phyloP scores from a whole-genome alignment of 2,329 filamentous ascomycete genomes.

The Coniochaeta pulveracea region DNA sequence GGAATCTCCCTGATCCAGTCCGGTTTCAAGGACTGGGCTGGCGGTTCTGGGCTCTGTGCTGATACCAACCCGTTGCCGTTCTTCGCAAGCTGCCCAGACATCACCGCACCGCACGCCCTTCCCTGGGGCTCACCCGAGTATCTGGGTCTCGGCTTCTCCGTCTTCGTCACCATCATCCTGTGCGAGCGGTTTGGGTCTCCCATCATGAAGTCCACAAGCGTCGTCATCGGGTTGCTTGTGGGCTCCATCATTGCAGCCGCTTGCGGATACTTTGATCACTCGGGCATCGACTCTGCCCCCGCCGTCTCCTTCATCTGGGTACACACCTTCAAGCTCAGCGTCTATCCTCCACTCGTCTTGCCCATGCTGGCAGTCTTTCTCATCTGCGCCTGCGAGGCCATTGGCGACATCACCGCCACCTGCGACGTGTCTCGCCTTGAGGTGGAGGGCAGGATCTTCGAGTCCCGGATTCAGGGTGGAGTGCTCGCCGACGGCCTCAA shows the following conservation, averaged over 20 bases:
- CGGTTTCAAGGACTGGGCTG: constrained; percentile 70
- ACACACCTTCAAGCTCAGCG: constrained; percentile 58
- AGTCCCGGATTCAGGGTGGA: constrained; percentile 69
- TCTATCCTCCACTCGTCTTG: constrained; percentile 65
- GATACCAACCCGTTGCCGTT: constrained; percentile 36
- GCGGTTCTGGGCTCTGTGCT: constrained; percentile 53
- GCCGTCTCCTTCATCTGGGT: constrained; percentile 70
- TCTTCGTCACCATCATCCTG: constrained; percentile 68
- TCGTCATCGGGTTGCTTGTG: constrained; percentile 61
- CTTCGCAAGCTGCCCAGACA: constrained; percentile 54
- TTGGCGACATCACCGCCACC: constrained; percentile 70
- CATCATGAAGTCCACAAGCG: constrained; percentile 72
- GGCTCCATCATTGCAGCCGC: constrained; percentile 73
- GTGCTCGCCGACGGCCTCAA: constrained; percentile 69
- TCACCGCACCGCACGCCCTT: constrained; percentile 57
- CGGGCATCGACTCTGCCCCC: constrained; percentile 60
- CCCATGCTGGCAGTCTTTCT: constrained; percentile 60
- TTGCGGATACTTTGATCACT: constrained; percentile 65
- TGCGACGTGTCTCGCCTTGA: constrained; percentile 71
- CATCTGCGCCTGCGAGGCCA: constrained; percentile 67
- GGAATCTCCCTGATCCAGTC: constrained; percentile 61
- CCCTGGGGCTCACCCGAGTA: constrained; percentile 73
- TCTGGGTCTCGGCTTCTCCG: constrained; percentile 68
- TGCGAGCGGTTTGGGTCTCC: constrained; percentile 74
- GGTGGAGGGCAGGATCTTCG: constrained; percentile 60